Evolutionary conservation across 345 rosid genomes (phyloP).

Genomic region (Moricandia arvensis): DNA sequence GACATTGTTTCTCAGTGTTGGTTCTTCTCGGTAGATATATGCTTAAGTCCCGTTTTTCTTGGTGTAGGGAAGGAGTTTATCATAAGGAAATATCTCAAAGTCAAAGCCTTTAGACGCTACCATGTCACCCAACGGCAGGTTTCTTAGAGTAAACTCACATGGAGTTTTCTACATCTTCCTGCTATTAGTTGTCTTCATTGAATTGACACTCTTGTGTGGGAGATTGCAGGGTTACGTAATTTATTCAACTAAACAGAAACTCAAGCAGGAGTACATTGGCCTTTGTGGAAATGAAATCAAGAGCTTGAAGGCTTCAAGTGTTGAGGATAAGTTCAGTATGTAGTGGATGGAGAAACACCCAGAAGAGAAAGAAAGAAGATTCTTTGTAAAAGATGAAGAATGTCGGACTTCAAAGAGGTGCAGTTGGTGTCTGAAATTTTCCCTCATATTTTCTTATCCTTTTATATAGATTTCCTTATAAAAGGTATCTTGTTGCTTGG

Average conservation of each 20-base stretch:
- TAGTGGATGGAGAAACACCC: constrained; percentile 40
- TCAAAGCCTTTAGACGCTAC: constrained; percentile 81
- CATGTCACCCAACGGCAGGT: not conserved
- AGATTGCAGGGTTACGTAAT: constrained; percentile 76
- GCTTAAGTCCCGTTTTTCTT: not conserved
- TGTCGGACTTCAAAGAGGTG: not conserved
- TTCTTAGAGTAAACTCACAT: not conserved
- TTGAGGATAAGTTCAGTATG: no score
- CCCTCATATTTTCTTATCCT: not conserved
- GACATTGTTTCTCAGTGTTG: not conserved
- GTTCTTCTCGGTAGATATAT: not conserved
- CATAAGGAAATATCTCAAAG: constrained; percentile 69
- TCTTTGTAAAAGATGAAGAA: not conserved
- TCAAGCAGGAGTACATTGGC: constrained; percentile 69
- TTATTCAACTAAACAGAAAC: constrained; percentile 72
- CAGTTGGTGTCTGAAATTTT: not conserved
- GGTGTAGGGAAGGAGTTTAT: constrained; percentile 47
- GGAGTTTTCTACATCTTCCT: no score
- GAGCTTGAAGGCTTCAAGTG: no score
- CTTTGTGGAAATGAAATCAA: no score
- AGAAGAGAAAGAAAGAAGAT: not conserved
- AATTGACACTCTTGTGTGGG: not conserved
- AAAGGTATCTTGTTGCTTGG: not conserved
- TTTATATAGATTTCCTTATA: not conserved
- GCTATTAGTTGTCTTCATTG: not conserved